Evolutionary conservation across 164 flowering plant genomes (phyloP), one percentile per base, ranked within the genome.

Genomic region (Stephania cephalantha): DNA sequence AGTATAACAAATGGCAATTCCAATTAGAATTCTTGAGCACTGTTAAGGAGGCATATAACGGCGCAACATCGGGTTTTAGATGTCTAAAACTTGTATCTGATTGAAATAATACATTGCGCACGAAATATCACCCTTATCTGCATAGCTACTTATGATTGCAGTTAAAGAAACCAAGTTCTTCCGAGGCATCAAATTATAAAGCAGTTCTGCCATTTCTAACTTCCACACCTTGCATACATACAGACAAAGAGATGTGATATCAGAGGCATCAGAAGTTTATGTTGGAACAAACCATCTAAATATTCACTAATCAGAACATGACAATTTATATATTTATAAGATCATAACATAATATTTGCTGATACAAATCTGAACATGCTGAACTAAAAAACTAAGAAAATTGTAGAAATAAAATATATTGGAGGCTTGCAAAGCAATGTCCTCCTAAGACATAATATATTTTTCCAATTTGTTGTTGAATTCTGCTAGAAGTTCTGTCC

Each of bases 1-100:
- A 84, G 86, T 20, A 86, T n/a, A 76, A 64, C 74, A 66, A 66
- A 48, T 74, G 68, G 82, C 85, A 77, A 67, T 13, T 9, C 46
- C 69, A 53, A 70, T 13, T n/a, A 50, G 79, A 78, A 31, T 48
- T 48, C 53, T 48, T 74, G 9, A 83, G 64, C 30, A n/a, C 83
- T 84, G 61, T 76, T 84, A 73, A 85, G 82, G 46, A 86, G 70
- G 74, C 87, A 76, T 63, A 83, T 78, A 77, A 84, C 55, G 29
- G 83, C 76, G 55, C 82, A 30, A 85, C 85, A 81, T 85, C 89
- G 5, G 79, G 73, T 76, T 83, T 82, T 79, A n/a, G n/a, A 82
- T 71, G 30, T 76, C 75, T 46, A 80, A 53, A 11, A 69, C 67
- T 71, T 58, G 82, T 69, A 81, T 81, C 45, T 70, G 31, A 65